Evolutionary conservation across 2,329 filamentous ascomycete genomes (phyloP).

Genomic region (Ascochyta lentis): DNA sequence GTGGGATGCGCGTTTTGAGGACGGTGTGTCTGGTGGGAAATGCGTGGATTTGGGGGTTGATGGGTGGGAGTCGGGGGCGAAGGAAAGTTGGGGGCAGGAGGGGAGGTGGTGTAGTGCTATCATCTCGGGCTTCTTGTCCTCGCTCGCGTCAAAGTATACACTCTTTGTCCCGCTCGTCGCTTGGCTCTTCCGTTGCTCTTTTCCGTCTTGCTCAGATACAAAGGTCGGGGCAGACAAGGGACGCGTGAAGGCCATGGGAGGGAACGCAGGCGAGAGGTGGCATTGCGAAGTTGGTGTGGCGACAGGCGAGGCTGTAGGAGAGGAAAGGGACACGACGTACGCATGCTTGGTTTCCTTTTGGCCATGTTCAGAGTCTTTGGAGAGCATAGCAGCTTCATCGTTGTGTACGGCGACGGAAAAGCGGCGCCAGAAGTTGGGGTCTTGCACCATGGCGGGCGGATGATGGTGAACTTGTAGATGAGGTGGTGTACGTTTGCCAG

Average conservation of each 20-base stretch:
- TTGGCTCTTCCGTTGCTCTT: neutral
- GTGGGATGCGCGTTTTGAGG: neutral
- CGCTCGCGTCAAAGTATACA: neutral
- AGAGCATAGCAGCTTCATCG: slow-evolving; percentile 55
- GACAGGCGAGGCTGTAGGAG: slow-evolving; percentile 22
- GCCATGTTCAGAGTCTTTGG: slow-evolving; percentile 19
- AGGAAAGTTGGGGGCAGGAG: neutral
- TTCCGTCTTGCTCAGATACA: neutral
- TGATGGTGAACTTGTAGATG: neutral
- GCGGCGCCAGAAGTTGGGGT: slow-evolving; percentile 66
- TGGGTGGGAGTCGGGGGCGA: neutral
- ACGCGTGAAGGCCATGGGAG: slow-evolving; percentile 12
- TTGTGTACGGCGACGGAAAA: slow-evolving; percentile 65
- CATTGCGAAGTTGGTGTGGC: slow-evolving; percentile 31
- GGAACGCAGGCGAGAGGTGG: slow-evolving; percentile 17
- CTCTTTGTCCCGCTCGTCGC: slow-evolving; percentile 1
- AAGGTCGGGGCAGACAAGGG: slow-evolving; percentile 5
- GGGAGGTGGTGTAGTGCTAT: slow-evolving; percentile 8
- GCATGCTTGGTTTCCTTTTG: slow-evolving; percentile 44
- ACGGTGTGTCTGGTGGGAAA: slow-evolving; percentile 3
- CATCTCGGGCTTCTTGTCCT: neutral
- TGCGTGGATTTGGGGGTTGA: slow-evolving; percentile 7
- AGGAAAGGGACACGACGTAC: slow-evolving; percentile 43
- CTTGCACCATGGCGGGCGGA: slow-evolving; percentile 57
- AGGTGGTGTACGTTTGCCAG: neutral